Evolutionary conservation across 208 protist species (phyloP), one percentile per base, ranked within the genome.

Genomic region (Leishmania arabica): DNA sequence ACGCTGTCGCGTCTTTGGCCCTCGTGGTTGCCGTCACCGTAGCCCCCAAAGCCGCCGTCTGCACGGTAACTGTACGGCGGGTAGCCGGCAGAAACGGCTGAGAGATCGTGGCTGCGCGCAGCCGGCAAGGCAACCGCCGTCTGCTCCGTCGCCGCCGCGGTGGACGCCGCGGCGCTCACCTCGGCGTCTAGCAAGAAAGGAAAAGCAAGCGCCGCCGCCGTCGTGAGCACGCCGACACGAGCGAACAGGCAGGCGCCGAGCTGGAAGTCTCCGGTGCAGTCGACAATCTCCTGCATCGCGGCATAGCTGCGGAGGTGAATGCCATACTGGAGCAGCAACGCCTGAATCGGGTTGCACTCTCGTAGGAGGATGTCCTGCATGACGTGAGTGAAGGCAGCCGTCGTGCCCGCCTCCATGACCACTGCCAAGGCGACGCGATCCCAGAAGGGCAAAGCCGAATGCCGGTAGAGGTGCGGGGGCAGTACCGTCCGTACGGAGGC

Each of bases 161-260:
- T 75, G 80, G 76, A 51, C 24, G n/a, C 79, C 9, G 78, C 75
- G 11, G 69, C 81, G 80, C 42, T 49, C 62, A 75, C 72, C 15
- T 80, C 84, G 2, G 64, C 75, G 31, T 84, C 80, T 37, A 83
- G 47, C 80, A 81, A 69, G 42, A 87, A 83, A 1, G 79, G 76
- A 75, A 84, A 83, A 21, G 84, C 84, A 5, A 83, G 70, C 5
- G 49, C 81, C 51, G 85, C 78, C 42, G 85, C 84, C 9, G 78
- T 72, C 70, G 80, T 84, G 71, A 80, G 80, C 73, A 90, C 88
- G 11, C 89, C 94, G 15, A 97, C 82, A 37, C 92, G 90, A 47
- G 92, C 91, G 86, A 91, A 97, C 11, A 97, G 83, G 79, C 94
- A 97, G 34, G 92, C 92, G 31, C 88, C 94, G 27, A 96, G 87